Conservation (phyloP, 2,329 filamentous ascomycete species). For the Paecilomyces sp. region DNA sequence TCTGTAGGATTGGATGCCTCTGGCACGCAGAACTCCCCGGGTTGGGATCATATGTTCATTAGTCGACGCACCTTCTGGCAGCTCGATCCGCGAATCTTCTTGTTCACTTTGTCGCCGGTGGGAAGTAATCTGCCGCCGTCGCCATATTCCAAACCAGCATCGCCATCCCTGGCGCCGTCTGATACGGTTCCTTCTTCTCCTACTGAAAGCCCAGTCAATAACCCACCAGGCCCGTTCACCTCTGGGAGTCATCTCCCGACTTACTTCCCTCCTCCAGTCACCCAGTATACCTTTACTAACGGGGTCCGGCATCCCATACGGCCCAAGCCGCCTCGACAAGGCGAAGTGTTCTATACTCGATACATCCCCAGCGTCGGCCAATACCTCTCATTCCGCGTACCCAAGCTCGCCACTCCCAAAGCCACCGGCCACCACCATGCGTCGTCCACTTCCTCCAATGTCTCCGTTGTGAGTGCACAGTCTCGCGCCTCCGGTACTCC, state of each 20-base stretch:
- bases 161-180: slow-evolving; percentile 32
- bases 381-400: slow-evolving; percentile 83
- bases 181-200: slow-evolving; percentile 6
- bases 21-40: slow-evolving; percentile 55
- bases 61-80: slow-evolving; percentile 85
- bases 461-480: slow-evolving; percentile 33
- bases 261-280: slow-evolving; percentile 77
- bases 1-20: slow-evolving; percentile 58
- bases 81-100: slow-evolving; percentile 74
- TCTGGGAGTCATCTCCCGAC: slow-evolving; percentile 82
- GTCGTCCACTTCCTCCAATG: slow-evolving; percentile 20
- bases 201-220: slow-evolving; percentile 26
- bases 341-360: slow-evolving; percentile 83
- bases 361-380: slow-evolving; percentile 75
- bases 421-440: slow-evolving; percentile 18
- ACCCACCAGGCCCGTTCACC: slow-evolving; percentile 58
- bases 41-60: slow-evolving; percentile 77
- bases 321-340: slow-evolving; percentile 81
- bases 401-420: slow-evolving; percentile 54
- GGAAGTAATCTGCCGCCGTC: slow-evolving; percentile 12
- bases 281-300: slow-evolving; percentile 74
- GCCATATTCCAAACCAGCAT: slow-evolving; percentile 45
- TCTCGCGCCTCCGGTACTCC: slow-evolving; percentile 29
- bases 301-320: slow-evolving; percentile 77
- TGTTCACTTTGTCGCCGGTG: slow-evolving; percentile 71